Evolutionary conservation across 768 basidiomycete species (phyloP), one percentile per base, ranked within the genome.

Genomic region (Hirschioporus abietinus): DNA sequence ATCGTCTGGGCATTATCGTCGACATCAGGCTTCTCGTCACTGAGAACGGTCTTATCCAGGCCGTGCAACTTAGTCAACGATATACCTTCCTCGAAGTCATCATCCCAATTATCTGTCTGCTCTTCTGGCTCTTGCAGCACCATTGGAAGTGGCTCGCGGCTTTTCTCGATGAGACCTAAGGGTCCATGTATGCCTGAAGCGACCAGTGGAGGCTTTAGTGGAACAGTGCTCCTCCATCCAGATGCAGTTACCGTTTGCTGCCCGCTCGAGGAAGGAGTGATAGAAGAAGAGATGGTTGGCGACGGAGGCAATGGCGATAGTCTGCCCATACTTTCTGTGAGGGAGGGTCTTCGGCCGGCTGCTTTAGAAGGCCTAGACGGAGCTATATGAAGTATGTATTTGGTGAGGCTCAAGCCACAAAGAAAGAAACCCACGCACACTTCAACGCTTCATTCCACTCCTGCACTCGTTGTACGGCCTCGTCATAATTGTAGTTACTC

Each of bases 381-480:
- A 24, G 91, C 91, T 92, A 66, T 30, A 18, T 8, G 42, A 66
- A 60, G 58, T 67, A 66, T 18, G 65, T 26, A 52, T 52, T 62
- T 23, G 3, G 36, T 58, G 36, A 42, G 30, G 20, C 63, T 18
- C 12, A 20, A 58, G 59, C 25, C 9, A 62, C 57, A 64, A 59
- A 12, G 64, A 70, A 60, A 62, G 20, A 34, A 61, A 4, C 1
- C 3, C 20, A 72, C 80, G 72, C 75, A 95, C 93, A 95, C 77
- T 93, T 95, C 66, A 99, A 80, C 0, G 96, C 96, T 75, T 98
- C 93, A 72, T 99, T 99, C 96, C 96, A 99, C 76, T 98, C 94
- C 76, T 98, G 96, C 26, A 99, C 96, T 75, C 93, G 89, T 71
- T 94, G 81, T 35, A 99, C 93, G 23, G 92, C 95, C 72, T 98